phyloP scores from a whole-genome alignment of 768 basidiomycete species.

The Tephrocybe sp. region DNA sequence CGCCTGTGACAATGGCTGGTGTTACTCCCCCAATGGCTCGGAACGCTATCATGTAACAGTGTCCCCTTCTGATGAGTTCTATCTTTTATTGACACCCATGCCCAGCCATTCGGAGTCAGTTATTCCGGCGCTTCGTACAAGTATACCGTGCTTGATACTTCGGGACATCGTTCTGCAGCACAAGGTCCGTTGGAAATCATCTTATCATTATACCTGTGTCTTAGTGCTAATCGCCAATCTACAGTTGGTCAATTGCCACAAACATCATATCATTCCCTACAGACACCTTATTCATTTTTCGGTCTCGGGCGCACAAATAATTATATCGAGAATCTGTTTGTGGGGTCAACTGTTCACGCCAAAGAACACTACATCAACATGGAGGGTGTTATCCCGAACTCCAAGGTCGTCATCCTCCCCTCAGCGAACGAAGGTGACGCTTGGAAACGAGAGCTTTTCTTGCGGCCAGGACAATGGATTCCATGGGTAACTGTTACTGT shows the following conservation, averaged over 20 bases:
- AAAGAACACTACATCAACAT: conserved; percentile 82
- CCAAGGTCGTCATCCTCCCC: conserved; percentile 93
- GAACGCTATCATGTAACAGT: conserved; percentile 69
- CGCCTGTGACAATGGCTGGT: conserved; percentile 84
- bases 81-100: conserved; percentile 1
- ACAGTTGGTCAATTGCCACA: conserved; percentile 91
- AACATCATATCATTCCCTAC: conserved; percentile 87
- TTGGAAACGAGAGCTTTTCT: conserved; percentile 89
- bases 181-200: conserved; percentile 55
- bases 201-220: conserved; percentile 5
- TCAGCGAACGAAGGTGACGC: conserved; percentile 51
- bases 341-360: conserved; percentile 82
- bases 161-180: conserved; percentile 84
- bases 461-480: conserved; percentile 96
- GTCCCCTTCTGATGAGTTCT: conserved; percentile 1
- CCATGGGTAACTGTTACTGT: conserved; percentile 95
- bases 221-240: conserved; percentile 3
- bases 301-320: conserved; percentile 98
- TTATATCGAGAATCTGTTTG: conserved; percentile 98
- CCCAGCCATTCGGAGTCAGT: conserved; percentile 91
- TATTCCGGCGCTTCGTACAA: conserved; percentile 96
- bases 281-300: conserved; percentile 93
- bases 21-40: conserved; percentile 60
- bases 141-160: conserved; percentile 93
- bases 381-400: conserved; percentile 98